Percentiles rank a stretch among this genome's conserved stretches.
Conservation (phyloP, 2,329 filamentous ascomycete species). For the Monilinia polystroma region DNA sequence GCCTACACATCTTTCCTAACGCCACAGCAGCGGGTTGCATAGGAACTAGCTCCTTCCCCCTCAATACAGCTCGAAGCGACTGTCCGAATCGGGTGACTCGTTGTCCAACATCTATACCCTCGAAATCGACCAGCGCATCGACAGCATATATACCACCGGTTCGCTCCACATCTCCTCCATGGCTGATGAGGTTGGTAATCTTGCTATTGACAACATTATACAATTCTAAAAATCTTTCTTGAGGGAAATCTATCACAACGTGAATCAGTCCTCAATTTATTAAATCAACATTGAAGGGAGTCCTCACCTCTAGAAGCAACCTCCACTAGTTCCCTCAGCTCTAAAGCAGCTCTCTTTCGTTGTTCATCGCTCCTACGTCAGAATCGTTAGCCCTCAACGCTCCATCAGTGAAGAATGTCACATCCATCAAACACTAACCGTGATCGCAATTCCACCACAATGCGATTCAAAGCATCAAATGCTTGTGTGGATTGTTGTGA, state of each 20-base stretch:
- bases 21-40: slow-evolving; percentile 89
- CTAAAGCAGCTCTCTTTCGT: slow-evolving; percentile 39
- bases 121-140: slow-evolving; percentile 91
- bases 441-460: slow-evolving; percentile 38
- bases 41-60: slow-evolving; percentile 85
- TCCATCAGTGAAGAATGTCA: neutral
- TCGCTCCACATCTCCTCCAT: slow-evolving; percentile 83
- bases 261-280: slow-evolving; percentile 4
- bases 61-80: slow-evolving; percentile 81
- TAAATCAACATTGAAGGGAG: neutral
- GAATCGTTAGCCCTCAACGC: slow-evolving; percentile 11
- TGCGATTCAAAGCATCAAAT: slow-evolving; percentile 38
- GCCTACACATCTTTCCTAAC: slow-evolving; percentile 84
- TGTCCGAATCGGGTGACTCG: slow-evolving; percentile 95
- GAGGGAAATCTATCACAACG: slow-evolving; percentile 62
- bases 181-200: slow-evolving; percentile 73
- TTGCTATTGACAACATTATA: slow-evolving; percentile 65
- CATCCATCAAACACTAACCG: slow-evolving; percentile 35
- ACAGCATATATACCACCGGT: slow-evolving; percentile 90
- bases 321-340: slow-evolving; percentile 40
- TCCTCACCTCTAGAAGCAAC: slow-evolving; percentile 39
- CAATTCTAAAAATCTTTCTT: slow-evolving; percentile 74
- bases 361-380: slow-evolving; percentile 38
- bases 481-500: slow-evolving; percentile 38
- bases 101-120: slow-evolving; percentile 86